Base-by-base conservation (phyloP, 1,284 basidiomycete genomes). In the Apiotrichum akiyoshidainum region DNA sequence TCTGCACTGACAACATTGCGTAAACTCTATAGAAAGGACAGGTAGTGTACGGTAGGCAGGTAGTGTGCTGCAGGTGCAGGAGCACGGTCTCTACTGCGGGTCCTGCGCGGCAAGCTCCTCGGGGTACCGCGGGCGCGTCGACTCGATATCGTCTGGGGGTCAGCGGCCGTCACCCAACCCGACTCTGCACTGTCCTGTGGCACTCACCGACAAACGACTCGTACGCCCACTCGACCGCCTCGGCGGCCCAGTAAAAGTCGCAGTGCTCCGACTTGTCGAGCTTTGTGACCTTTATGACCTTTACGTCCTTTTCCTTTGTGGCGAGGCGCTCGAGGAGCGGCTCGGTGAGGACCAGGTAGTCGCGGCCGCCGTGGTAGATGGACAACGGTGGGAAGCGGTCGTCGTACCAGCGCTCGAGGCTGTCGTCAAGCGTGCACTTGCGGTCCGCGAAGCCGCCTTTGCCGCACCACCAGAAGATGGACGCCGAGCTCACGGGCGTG, bases 401-500 rank as follows among this genome's bases (percentile, higher is more conserved):
- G 65, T 83, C 81, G 60, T 81, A 84, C 83, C 83, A 86, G 54
- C 76, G 75, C 13, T 80, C 78, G 6, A 80, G 67, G 5, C 69
- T 71, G 40, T 81, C 79, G 67, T 85, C 83, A 50, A 86, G 73
- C 0, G 81, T 80, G 62, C 84, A 84, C 55, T 83, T 82, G 33
- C 84, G 78, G 46, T 81, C 79, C 0, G 83, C 81, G 60, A 85
- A 85, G 0, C 83, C 84, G 64, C 81, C 81, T 67, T 82, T 81
- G 12, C 84, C 84, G 49, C 83, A 84, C 84, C 84, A 83, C 82
- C 83, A 84, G 65, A 81, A 83, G 68, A 83, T 82, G 54, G 72
- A 75, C 0, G 80, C 80, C 6, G 81, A 82, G 52, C 73, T 75
- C 17, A 85, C 84, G 52, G 84, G 84, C 33, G 83, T 82, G 0